Evolutionary conservation across 768 basidiomycete genomes (phyloP).

Genomic region (Vararia minispora): DNA sequence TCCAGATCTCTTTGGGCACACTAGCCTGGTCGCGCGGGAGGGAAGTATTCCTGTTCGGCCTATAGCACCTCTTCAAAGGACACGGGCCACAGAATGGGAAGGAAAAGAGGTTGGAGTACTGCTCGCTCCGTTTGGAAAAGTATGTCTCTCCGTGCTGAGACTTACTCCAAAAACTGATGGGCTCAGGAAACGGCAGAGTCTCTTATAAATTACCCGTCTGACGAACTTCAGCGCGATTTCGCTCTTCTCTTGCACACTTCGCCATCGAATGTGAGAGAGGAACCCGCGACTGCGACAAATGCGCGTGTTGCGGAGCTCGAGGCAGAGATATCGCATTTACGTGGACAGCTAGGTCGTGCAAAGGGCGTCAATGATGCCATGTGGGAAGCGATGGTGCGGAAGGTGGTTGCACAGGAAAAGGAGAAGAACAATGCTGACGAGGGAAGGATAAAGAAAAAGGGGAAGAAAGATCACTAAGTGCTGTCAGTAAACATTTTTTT

Average conservation of each 20-base stretch:
- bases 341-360: constrained; percentile 66
- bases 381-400: constrained; percentile 81
- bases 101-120: constrained; percentile 61
- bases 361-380: constrained; percentile 89
- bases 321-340: constrained; percentile 53
- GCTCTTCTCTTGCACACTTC: constrained; percentile 48
- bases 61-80: constrained; percentile 61
- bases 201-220: constrained; percentile 30
- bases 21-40: constrained; percentile 35
- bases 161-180: background rate
- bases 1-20: constrained; percentile 75
- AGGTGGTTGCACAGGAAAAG: constrained; percentile 32
- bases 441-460: no score
- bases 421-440: constrained; percentile 14
- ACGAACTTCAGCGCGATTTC: constrained; percentile 56
- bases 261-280: constrained; percentile 18
- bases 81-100: constrained; percentile 50
- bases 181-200: constrained; percentile 14
- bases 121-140: constrained; percentile 36
- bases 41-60: constrained; percentile 58
- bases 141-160: constrained; percentile 14
- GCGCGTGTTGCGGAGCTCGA: constrained; percentile 59
- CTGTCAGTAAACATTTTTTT: no score
- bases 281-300: constrained; percentile 28
- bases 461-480: no score